Evolutionary conservation across 768 basidiomycete genomes (phyloP), one percentile per base, ranked within the genome.

Genomic region (Suillus occidentalis): DNA sequence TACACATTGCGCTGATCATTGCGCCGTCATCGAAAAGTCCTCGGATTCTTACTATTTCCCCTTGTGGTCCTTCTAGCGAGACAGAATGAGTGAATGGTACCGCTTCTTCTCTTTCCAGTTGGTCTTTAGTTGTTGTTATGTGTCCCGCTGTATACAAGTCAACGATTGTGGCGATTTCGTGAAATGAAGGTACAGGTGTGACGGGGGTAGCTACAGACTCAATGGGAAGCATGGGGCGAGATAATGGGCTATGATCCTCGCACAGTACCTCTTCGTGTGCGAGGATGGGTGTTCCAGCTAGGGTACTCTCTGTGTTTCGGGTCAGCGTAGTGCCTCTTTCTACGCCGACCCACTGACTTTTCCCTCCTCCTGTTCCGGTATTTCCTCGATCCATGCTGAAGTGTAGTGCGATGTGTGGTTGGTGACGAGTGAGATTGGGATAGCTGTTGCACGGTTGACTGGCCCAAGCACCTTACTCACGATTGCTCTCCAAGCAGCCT

Each of bases 1-100:
- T 22, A 8, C 72, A 69, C 52, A 79, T 72, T 2, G 70, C 73
- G 25, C 67, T 71, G 0, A 73, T 67, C 75, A 76, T 68, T 1
- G 77, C 75, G 0, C 78, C 77, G 39, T 76, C 74, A 49, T 79
- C 76, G 40, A 74, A 47, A 8, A 47, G 9, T 12, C 9, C 47
- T 12, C 1, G 16, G 1, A 47, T 5, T 22, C 47, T 12, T 22
- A 47, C 47, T 7, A 1, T 1, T 22, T 47, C 47, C 10, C 47
- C 47, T 0, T 22, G 8, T 4, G 47, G 47, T 12, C 47, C 47
- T 22, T 47, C 22, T n/a, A 47, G 4, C 4, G 9, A 10, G 47
- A 47, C n/a, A 4, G 3, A 6, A 12, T 47, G 47, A 3, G 12
- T 47, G n/a, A 47, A 47, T 12, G 47, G 47, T 4, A 22, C 47